These are phyloP conservation scores for Fusarium pseudocircinatum DNA, from an alignment of 2,329 filamentous ascomycete species.

Conservation along the genomic window DNA sequence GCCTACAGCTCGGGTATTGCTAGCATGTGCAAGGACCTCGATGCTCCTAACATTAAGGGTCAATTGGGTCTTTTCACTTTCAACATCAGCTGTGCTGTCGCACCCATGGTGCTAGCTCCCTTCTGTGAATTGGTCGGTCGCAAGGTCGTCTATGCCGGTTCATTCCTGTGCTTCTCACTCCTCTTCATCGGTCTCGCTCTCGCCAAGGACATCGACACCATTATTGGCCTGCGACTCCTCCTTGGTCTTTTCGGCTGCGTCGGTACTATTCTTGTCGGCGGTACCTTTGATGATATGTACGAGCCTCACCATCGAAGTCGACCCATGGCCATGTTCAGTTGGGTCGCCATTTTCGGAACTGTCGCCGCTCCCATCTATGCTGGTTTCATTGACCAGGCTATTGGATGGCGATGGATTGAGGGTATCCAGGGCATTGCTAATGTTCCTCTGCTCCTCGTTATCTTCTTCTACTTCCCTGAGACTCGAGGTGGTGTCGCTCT, in stretches of 20 bases:
- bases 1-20: slow-evolving; percentile 36
- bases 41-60: slow-evolving; percentile 32
- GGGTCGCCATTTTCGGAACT: slow-evolving; percentile 37
- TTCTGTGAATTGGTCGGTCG: slow-evolving; percentile 36
- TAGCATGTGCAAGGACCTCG: slow-evolving; percentile 27
- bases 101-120: slow-evolving; percentile 31
- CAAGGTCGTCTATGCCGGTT: slow-evolving; percentile 32
- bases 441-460: slow-evolving; percentile 26
- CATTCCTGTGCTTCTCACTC: slow-evolving; percentile 34
- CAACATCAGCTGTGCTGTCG: slow-evolving; percentile 37
- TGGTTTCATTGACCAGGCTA: slow-evolving; percentile 33
- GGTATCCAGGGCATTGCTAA: slow-evolving; percentile 37
- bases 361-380: slow-evolving; percentile 35
- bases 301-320: slow-evolving; percentile 36
- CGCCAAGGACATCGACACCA: slow-evolving; percentile 33
- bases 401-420: slow-evolving; percentile 39
- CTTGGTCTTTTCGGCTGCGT: slow-evolving; percentile 39
- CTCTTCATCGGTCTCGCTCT: slow-evolving; percentile 35
- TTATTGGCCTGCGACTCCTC: slow-evolving; percentile 33
- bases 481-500: slow-evolving; percentile 35
- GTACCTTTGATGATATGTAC: slow-evolving; percentile 40
- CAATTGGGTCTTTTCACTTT: slow-evolving; percentile 36
- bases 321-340: slow-evolving; percentile 40
- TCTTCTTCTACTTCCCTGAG: slow-evolving; percentile 36
- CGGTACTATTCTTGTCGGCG: slow-evolving; percentile 37